Base-by-base conservation (phyloP, 495 filamentous ascomycete genomes). In the Jackrogersella multiformis region DNA sequence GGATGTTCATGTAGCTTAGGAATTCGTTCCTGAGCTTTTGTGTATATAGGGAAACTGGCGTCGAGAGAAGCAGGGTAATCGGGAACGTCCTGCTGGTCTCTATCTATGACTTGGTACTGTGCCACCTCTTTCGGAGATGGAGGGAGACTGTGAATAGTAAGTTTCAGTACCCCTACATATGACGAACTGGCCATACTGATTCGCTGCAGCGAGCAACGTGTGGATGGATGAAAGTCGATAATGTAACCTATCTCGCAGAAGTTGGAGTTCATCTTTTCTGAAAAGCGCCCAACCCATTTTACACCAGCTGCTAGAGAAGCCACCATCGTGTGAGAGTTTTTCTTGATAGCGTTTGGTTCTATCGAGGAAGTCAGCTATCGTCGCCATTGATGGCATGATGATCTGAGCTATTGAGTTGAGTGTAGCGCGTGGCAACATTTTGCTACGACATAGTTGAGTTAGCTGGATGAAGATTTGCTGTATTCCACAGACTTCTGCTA, bases 401-500 rank as follows among this genome's bases (percentile, higher is more conserved):
- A 68, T 68, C 12, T 64, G 51, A 13, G 64, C 51, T 9, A 61
- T 18, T 13, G 48, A 41, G 24, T 68, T 68, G 26, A 68, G 36
- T 8, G 49, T 57, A 20, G 59, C 48, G 13, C 32, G 34, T 3
- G 48, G 51, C 15, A 68, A 20, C 18, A 64, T 20, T 30, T 56
- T 35, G 26, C 36, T 48, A 15, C 56, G 41, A 15, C 51, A 20
- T 21, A 68, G 15, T 15, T 68, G 59, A 4, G 41, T 56, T 18
- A 64, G 39, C 23, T 68, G 64, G 8, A 68, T 60, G 28, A 68
- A 64, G 1, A 48, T 46, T 32, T 68, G 59, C 34, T 68, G 59
- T 36, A 68, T 61, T 20, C 35, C 35, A 2, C 64, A 53, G 15
- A 68, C 39, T 45, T 68, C 59, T 9, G 48, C 38, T 16, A 68